Evolutionary conservation across 768 basidiomycete species (phyloP).

Genomic region (Dioszegia hungarica): DNA sequence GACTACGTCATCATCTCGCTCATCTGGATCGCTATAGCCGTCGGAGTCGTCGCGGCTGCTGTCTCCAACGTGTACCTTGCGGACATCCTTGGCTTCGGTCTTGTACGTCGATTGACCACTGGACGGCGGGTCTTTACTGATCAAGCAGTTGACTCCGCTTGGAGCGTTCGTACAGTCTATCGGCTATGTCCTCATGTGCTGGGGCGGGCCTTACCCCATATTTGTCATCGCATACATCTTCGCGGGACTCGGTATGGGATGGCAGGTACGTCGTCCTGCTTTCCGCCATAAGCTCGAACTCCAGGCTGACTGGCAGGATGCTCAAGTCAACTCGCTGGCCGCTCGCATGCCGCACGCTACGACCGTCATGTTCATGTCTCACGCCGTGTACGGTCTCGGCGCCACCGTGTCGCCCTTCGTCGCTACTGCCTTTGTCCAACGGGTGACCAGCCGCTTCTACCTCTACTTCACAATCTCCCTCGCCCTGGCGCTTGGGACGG

Average conservation of each 20-base stretch:
- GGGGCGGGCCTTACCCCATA: conserved; percentile 53
- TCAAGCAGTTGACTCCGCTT: not conserved
- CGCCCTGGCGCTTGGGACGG: conserved; percentile 61
- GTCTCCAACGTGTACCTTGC: conserved; percentile 54
- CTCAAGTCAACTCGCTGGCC: conserved; percentile 55
- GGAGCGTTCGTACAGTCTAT: not conserved
- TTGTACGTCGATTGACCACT: conserved; percentile 11
- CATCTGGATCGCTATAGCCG: conserved; percentile 56
- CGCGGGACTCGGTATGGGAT: conserved; percentile 54
- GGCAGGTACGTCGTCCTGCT: conserved; percentile 50
- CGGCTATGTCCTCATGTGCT: conserved; percentile 47
- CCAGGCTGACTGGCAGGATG: conserved; percentile 49
- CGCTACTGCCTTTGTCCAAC: conserved; percentile 64
- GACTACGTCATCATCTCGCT: conserved; percentile 53
- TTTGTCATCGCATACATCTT: conserved; percentile 53
- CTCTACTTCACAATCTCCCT: conserved; percentile 72
- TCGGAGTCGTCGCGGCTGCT: conserved; percentile 55
- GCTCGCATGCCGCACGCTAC: conserved; percentile 51
- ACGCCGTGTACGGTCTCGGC: conserved; percentile 50
- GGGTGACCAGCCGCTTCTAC: not conserved
- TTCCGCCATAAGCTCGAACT: not conserved
- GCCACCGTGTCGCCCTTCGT: conserved; percentile 65
- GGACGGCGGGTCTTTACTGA: not conserved
- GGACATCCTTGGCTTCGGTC: conserved; percentile 45
- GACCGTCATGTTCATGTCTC: conserved; percentile 48